Percentiles rank a stretch among this genome's conserved stretches.
Conservation (phyloP, 2,329 filamentous ascomycete genomes). For the Onygenales sp. region DNA sequence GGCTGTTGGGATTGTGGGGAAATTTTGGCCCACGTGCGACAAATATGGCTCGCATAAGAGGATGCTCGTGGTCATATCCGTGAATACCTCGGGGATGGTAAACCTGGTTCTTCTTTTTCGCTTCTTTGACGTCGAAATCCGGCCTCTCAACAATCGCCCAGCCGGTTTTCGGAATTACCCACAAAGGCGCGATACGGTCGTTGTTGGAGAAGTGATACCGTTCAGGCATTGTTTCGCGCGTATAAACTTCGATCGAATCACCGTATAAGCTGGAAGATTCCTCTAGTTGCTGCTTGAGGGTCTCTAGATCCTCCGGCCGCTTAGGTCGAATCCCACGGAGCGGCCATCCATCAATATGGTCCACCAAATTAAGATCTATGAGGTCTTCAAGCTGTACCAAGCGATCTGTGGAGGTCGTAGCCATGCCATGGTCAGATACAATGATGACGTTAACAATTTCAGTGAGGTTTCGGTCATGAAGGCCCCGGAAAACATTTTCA, state of each 20-base stretch:
- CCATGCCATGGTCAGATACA: slow-evolving; percentile 98
- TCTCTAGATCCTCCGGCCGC: slow-evolving; percentile 53
- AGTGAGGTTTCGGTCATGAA: slow-evolving; percentile 75
- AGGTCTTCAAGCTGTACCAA: slow-evolving; percentile 86
- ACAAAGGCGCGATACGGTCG: slow-evolving; percentile 81
- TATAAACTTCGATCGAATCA: slow-evolving; percentile 71
- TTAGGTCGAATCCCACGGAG: slow-evolving; percentile 80
- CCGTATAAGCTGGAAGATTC: slow-evolving; percentile 46
- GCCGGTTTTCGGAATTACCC: slow-evolving; percentile 85
- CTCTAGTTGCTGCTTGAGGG: slow-evolving; percentile 52
- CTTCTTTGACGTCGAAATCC: slow-evolving; percentile 67
- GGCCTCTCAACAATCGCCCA: slow-evolving; percentile 80
- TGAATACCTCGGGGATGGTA: slow-evolving; percentile 82
- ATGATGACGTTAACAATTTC: slow-evolving; percentile 85
- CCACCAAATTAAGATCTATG: slow-evolving; percentile 65
- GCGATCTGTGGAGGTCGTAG: slow-evolving; percentile 71
- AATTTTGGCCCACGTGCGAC: slow-evolving; percentile 87
- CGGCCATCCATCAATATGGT: slow-evolving; percentile 89
- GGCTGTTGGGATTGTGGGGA: slow-evolving; percentile 71
- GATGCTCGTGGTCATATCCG: slow-evolving; percentile 90
- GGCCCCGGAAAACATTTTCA: slow-evolving; percentile 61
- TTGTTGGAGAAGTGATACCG: slow-evolving; percentile 88
- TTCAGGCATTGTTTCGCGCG: slow-evolving; percentile 78
- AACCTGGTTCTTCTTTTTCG: slow-evolving; percentile 50
- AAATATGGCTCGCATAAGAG: slow-evolving; percentile 93